Evolutionary conservation across 345 rosid genomes (phyloP).

Genomic region (Citrus mangshanensis): DNA sequence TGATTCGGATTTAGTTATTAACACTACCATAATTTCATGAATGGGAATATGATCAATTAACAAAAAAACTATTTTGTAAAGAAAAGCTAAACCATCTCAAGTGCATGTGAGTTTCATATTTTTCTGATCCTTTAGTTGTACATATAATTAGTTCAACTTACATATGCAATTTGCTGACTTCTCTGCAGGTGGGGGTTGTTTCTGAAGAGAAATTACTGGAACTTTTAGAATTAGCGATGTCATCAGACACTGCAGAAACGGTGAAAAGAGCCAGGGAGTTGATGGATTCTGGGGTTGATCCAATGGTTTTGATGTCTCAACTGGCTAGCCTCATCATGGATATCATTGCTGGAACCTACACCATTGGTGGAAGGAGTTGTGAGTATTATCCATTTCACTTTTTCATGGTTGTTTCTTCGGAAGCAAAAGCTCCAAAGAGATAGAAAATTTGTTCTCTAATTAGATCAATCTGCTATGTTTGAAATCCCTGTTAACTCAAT

Average conservation of each 20-base stretch:
- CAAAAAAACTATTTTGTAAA: not conserved
- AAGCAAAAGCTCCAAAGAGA: not conserved
- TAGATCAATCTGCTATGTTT: not conserved
- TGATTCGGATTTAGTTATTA: conserved; percentile 1
- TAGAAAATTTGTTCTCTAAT: not conserved
- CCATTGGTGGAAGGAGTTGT: conserved; percentile 65
- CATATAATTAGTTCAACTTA: not conserved
- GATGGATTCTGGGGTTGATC: conserved; percentile 93
- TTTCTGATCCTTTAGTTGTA: not conserved
- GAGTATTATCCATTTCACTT: conserved; percentile 34
- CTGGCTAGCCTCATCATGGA: conserved; percentile 97
- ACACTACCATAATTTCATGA: not conserved
- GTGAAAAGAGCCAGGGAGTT: conserved; percentile 93
- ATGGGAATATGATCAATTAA: not conserved
- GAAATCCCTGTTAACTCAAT: not conserved
- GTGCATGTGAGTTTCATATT: not conserved
- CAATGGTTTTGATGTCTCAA: conserved; percentile 94
- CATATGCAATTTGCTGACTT: conserved; percentile 4
- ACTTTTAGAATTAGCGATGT: conserved; percentile 91
- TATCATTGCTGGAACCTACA: conserved; percentile 89
- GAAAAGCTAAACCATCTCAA: conserved; percentile 1
- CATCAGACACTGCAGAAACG: conserved; percentile 90
- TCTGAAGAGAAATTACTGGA: conserved; percentile 91
- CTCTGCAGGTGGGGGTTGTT: conserved; percentile 82
- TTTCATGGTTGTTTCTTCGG: not conserved